A percentile compares a stretch with the other conserved stretches of the same genome.
These are phyloP conservation scores for Scleromitrula shiraiana DNA, from an alignment of 2,329 filamentous ascomycete genomes.

Conservation along the genomic window DNA sequence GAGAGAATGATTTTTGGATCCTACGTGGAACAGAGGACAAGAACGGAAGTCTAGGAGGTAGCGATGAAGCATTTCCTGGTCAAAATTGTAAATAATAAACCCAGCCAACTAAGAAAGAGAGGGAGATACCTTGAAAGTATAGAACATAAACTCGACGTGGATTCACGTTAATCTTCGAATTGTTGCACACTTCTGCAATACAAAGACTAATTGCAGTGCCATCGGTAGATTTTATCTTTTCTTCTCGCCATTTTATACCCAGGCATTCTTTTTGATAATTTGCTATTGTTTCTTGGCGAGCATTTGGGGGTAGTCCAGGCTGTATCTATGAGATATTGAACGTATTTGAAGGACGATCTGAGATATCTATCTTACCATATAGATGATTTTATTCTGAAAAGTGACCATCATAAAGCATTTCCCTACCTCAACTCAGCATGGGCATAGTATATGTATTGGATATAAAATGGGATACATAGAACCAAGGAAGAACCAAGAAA, in stretches of 20 bases:
- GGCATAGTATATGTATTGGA: too few relatives aligned
- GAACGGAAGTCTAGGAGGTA: slow-evolving; percentile 48
- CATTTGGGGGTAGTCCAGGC: slow-evolving; percentile 64
- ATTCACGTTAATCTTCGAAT: background rate
- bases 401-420: slow-evolving; percentile 43
- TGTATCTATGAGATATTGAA: slow-evolving; percentile 48
- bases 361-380: slow-evolving; percentile 1
- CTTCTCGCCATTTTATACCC: slow-evolving; percentile 60
- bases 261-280: slow-evolving; percentile 53
- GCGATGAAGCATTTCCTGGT: slow-evolving; percentile 51
- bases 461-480: too few relatives aligned
- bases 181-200: slow-evolving; percentile 30
- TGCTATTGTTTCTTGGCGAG: slow-evolving; percentile 56
- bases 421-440: slow-evolving; percentile 25
- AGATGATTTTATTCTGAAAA: slow-evolving; percentile 11
- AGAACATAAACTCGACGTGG: slow-evolving; percentile 41
- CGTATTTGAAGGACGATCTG: background rate
- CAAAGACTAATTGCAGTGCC: slow-evolving; percentile 57
- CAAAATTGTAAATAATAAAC: slow-evolving; percentile 1
- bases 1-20: slow-evolving; percentile 31
- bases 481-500: background rate
- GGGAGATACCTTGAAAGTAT: slow-evolving; percentile 45
- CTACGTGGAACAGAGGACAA: slow-evolving; percentile 44
- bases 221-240: slow-evolving; percentile 52
- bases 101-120: slow-evolving; percentile 2